Percentiles rank a stretch among this genome's conserved stretches.
Evolutionary conservation across 108 stramenopile species (phyloP).

Genomic region (Nannochloropsis gaditana): DNA sequence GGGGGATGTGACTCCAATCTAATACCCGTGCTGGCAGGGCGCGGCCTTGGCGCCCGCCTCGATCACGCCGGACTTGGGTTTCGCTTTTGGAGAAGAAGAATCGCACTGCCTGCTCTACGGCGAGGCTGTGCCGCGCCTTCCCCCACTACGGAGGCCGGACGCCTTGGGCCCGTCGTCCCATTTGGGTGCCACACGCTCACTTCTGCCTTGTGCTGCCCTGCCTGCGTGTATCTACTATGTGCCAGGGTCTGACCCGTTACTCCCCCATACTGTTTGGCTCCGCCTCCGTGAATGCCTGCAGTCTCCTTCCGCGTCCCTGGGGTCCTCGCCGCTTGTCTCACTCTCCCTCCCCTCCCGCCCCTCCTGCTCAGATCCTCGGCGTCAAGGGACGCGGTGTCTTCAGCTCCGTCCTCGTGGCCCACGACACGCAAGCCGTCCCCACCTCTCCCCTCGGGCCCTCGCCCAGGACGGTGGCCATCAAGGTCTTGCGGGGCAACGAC

Average conservation of each 20-base stretch:
- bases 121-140: neutral
- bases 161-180: neutral
- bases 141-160: neutral
- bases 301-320: too few species aligned
- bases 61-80: neutral
- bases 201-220: neutral
- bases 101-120: neutral
- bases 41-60: neutral
- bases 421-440: neutral
- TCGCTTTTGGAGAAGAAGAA: neutral
- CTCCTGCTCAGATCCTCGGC: neutral
- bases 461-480: neutral
- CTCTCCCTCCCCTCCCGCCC: neutral
- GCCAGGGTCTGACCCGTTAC: too few species aligned
- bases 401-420: constrained; percentile 12
- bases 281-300: too few species aligned
- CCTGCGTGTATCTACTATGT: too few species aligned
- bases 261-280: too few species aligned
- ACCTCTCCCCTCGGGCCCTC: neutral
- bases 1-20: neutral
- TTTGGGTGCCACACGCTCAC: neutral
- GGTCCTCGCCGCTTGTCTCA: neutral
- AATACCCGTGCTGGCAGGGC: neutral
- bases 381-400: neutral
- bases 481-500: neutral